Evolutionary conservation across 139 green algal genomes (phyloP).

Genomic region (Tetratostichococcus sp.): DNA sequence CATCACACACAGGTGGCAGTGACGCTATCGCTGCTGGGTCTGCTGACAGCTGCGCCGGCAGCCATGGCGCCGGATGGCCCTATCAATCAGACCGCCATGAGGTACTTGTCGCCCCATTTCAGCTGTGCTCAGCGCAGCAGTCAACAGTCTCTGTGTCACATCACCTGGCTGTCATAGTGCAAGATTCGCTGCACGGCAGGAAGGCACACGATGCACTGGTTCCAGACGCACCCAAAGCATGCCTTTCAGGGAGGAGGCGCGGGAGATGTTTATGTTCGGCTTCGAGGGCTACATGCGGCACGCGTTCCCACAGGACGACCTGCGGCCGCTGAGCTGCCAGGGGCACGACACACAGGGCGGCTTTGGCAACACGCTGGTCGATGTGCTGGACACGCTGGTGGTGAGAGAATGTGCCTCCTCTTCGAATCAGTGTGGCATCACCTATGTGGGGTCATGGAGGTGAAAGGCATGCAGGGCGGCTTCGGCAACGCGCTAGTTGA

Average conservation of each 20-base stretch:
- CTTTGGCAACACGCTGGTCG: slow-evolving; percentile 76
- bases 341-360: slow-evolving; percentile 78
- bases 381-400: slow-evolving; percentile 78
- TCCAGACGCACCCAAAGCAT: too few species aligned
- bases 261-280: slow-evolving; percentile 65
- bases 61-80: too few species aligned
- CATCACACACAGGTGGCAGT: too few species aligned
- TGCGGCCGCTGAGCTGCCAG: slow-evolving; percentile 69
- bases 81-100: neutral
- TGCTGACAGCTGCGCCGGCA: too few species aligned
- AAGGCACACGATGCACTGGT: too few species aligned
- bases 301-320: slow-evolving; percentile 78
- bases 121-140: too few species aligned
- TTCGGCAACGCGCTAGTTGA: neutral
- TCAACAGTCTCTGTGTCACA: too few species aligned
- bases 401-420: slow-evolving; percentile 29
- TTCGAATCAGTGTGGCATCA: too few species aligned
- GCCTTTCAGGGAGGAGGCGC: slow-evolving; percentile 43
- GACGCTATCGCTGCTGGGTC: too few species aligned
- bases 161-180: too few species aligned
- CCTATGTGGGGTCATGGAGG: too few species aligned
- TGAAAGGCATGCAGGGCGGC: neutral
- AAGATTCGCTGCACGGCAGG: too few species aligned
- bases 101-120: neutral
- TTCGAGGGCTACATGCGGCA: slow-evolving; percentile 69